Evolutionary conservation across 1,284 basidiomycete species (phyloP).

Genomic region (Phaffia rhodozyma): DNA sequence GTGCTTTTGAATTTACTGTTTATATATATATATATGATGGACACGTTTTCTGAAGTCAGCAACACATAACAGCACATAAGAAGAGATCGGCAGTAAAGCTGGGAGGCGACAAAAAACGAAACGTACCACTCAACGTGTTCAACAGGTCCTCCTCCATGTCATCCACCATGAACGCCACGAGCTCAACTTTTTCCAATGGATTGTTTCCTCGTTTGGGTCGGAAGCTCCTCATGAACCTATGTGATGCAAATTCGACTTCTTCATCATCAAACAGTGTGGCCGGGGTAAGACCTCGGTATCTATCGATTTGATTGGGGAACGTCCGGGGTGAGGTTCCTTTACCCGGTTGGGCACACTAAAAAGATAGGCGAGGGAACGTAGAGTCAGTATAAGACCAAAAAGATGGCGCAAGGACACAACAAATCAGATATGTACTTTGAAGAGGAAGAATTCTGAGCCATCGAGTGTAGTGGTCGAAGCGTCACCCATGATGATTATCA

Average conservation of each 20-base stretch:
- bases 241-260: neutral
- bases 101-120: no score
- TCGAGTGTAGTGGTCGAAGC: neutral
- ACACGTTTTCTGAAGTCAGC: no score
- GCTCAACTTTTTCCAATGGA: conserved; percentile 9
- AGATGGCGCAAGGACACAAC: neutral
- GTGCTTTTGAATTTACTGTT: no score
- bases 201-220: neutral
- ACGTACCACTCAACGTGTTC: conserved; percentile 9
- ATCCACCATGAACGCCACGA: conserved; percentile 13
- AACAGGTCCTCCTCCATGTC: conserved; percentile 17
- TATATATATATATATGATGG: no score
- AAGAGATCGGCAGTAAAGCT: no score
- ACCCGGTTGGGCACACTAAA: conserved; percentile 4
- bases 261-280: conserved; percentile 16
- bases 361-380: neutral
- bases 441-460: conserved; percentile 11
- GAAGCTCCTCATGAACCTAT: conserved; percentile 4
- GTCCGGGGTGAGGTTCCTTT: neutral
- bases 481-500: conserved; percentile 1
- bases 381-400: neutral
- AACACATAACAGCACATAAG: no score
- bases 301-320: conserved; percentile 10
- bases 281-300: conserved; percentile 12
- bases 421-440: conserved; percentile 4